Evolutionary conservation across 306 rosid genomes (phyloP), one percentile per base, ranked within the genome.

Genomic region (Gastrolobium villosum): DNA sequence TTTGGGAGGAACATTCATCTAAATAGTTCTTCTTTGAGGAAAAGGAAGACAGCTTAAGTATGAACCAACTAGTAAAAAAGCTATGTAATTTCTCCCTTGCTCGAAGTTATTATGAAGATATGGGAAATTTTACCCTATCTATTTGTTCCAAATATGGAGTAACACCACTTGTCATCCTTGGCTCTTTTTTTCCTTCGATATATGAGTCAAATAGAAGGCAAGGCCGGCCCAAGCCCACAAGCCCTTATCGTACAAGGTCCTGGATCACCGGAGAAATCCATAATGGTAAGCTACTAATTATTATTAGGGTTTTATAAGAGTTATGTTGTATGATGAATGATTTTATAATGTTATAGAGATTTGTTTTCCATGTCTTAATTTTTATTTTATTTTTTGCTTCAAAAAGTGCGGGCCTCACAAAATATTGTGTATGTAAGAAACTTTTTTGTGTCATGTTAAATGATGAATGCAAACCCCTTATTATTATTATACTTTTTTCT

Each of bases 241-340:
- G 4, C 0, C 8, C 7, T 0, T 50, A 49, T 45, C 53, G 43
- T 10, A 52, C 53, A 15, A 85, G 88, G 81, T 89, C 91, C 31
- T 20, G 43, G 70, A 65, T 89, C 78, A 34, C 86, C 1, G 85
- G 81, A 39, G 65, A 65, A 14, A 79, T 88, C 13, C 86, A 86
- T 34, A 84, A 86, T 30, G 93, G 92, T 43, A 9, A 57, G 40
- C 15, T 57, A 9, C 2, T 10, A 2, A 46, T 46, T 46, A 5
- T 46, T 11, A 46, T 10, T 46, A 46, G n/a, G n/a, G n/a, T n/a
- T n/a, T n/a, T n/a, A n/a, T n/a, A n/a, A n/a, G n/a, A n/a, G n/a
- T n/a, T n/a, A n/a, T n/a, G n/a, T n/a, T n/a, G n/a, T n/a, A n/a
- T n/a, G n/a, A n/a, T n/a, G n/a, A n/a, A n/a, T n/a, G n/a, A n/a